A percentile compares a stretch with the other conserved stretches of the same genome.
phyloP scores from a whole-genome alignment of 225 moss, liverwort and hornwort genomes.

The Polytrichum commune region DNA sequence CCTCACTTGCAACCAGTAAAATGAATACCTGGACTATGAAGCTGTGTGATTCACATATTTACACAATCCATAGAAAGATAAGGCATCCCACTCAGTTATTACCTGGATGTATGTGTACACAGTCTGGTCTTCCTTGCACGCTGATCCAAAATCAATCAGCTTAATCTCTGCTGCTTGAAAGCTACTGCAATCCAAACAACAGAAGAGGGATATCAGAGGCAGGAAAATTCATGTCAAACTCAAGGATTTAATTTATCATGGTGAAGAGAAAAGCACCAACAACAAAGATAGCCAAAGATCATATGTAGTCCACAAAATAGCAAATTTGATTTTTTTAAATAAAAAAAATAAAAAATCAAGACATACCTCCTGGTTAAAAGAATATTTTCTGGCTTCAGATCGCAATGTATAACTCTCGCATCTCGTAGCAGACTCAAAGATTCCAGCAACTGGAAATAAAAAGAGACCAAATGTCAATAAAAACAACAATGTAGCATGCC shows the following conservation, averaged over 20 bases:
- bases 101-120: slow-evolving; percentile 97
- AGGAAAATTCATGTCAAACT: neutral
- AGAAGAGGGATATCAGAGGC: neutral
- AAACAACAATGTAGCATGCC: neutral
- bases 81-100: neutral
- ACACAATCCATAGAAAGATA: too few species aligned
- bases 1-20: too few species aligned
- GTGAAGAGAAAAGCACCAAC: neutral
- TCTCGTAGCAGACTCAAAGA: slow-evolving; percentile 71
- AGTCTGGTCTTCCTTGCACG: slow-evolving; percentile 83
- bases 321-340: too few species aligned
- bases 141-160: slow-evolving; percentile 97
- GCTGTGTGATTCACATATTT: too few species aligned
- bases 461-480: slow-evolving; percentile 3
- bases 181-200: slow-evolving; percentile 10
- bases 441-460: slow-evolving; percentile 66
- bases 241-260: neutral
- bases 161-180: slow-evolving; percentile 67
- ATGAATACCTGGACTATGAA: too few species aligned
- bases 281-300: neutral
- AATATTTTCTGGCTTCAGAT: slow-evolving; percentile 93
- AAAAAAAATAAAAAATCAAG: neutral
- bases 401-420: slow-evolving; percentile 87
- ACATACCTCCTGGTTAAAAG: slow-evolving; percentile 55
- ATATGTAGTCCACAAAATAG: neutral